phyloP scores from a whole-genome alignment of 495 filamentous ascomycete genomes.

The Immersiella caudata region DNA sequence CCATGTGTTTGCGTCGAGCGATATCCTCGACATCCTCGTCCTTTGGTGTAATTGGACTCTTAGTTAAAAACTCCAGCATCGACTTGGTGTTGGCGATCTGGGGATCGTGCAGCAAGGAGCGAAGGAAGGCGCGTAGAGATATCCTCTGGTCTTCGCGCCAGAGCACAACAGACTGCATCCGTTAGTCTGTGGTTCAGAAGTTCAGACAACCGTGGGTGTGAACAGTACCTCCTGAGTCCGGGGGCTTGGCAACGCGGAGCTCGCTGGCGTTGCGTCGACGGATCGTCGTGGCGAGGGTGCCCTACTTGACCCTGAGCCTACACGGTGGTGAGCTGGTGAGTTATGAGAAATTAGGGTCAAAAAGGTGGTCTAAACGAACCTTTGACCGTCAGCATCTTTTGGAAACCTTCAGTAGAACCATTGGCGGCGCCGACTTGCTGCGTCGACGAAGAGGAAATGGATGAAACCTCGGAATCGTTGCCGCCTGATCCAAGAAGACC shows the following conservation, averaged over 20 bases:
- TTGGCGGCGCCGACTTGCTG: slow-evolving; percentile 32
- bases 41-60: slow-evolving; percentile 66
- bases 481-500: slow-evolving; percentile 53
- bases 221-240: slow-evolving; percentile 28
- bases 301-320: slow-evolving; percentile 37
- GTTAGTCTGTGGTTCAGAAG: slow-evolving; percentile 7
- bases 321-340: slow-evolving; percentile 38
- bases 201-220: background rate
- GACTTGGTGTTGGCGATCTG: slow-evolving; percentile 80
- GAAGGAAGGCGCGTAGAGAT: slow-evolving; percentile 85
- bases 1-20: slow-evolving; percentile 74
- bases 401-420: slow-evolving; percentile 26
- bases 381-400: slow-evolving; percentile 50
- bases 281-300: slow-evolving; percentile 44
- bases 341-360: background rate
- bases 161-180: slow-evolving; percentile 56
- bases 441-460: slow-evolving; percentile 77
- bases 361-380: slow-evolving; percentile 25
- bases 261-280: slow-evolving; percentile 35
- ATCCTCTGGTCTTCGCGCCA: slow-evolving; percentile 91
- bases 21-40: slow-evolving; percentile 86
- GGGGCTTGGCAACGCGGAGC: slow-evolving; percentile 27
- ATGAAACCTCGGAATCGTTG: slow-evolving; percentile 73
- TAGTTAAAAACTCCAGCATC: slow-evolving; percentile 78
- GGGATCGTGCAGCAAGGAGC: slow-evolving; percentile 79